phyloP scores from a whole-genome alignment of 2,329 filamentous ascomycete genomes.

The Arthroderma uncinatum region DNA sequence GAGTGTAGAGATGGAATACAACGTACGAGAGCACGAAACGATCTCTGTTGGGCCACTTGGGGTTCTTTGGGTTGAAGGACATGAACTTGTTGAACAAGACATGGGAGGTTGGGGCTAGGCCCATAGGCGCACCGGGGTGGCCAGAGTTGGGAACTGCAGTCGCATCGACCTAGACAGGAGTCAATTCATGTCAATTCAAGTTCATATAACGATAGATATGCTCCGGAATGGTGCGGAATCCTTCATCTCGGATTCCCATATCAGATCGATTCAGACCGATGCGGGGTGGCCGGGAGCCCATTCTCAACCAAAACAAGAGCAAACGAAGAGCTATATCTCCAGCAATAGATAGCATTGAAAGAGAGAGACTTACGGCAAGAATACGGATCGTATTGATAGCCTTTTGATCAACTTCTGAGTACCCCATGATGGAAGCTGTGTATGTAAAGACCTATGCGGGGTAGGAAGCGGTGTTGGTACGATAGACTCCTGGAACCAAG shows the following conservation, averaged over 20 bases:
- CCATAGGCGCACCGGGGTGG: conserved; percentile 97
- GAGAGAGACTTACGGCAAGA: conserved; percentile 64
- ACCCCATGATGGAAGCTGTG: conserved; percentile 58
- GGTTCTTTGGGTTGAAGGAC: conserved; percentile 99
- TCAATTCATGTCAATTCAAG: neutral
- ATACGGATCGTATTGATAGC: conserved; percentile 97
- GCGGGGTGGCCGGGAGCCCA: neutral
- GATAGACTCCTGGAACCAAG: neutral
- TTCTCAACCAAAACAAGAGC: neutral
- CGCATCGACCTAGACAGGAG: conserved; percentile 80
- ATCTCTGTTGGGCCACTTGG: conserved; percentile 92
- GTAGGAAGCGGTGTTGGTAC: neutral
- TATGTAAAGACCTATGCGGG: neutral
- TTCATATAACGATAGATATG: neutral
- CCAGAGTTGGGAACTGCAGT: conserved; percentile 92
- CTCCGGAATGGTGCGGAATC: neutral
- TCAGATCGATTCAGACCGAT: too few species aligned
- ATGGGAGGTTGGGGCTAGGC: conserved; percentile 88
- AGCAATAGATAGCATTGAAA: conserved; percentile 2
- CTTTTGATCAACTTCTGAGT: conserved; percentile 74
- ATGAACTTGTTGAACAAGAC: conserved; percentile 98
- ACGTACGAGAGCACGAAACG: conserved; percentile 98
- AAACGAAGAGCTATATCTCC: neutral
- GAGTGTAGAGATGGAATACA: neutral
- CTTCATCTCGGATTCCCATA: neutral